These are phyloP conservation scores for Fonsecaea pedrosoi DNA, from an alignment of 2,329 filamentous ascomycete species.

Conservation along the genomic window DNA sequence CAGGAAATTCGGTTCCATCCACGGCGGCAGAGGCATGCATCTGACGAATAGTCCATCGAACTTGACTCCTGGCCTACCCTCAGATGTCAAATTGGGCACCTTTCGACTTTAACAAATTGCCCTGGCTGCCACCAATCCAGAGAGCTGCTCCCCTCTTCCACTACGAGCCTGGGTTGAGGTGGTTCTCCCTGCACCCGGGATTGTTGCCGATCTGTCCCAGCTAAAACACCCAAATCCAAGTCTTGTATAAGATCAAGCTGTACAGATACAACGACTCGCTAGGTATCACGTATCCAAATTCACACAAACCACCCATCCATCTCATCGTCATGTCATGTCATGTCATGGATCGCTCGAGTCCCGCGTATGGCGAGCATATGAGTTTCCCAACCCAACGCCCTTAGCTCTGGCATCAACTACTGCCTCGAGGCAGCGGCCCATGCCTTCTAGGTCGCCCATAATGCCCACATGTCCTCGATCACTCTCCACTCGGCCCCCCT, in stretches of 20 bases:
- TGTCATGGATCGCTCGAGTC: slow-evolving; percentile 10
- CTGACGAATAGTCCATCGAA: no score
- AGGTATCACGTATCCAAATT: slow-evolving; percentile 2
- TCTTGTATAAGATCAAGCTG: not conserved
- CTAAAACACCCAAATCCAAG: not conserved
- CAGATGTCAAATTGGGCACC: no score
- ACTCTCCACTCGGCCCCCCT: slow-evolving; percentile 75
- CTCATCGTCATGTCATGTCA: not conserved
- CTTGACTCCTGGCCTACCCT: no score
- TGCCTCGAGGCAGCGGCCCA: slow-evolving; percentile 75
- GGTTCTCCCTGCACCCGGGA: no score
- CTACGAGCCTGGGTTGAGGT: no score
- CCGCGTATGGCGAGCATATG: slow-evolving; percentile 6
- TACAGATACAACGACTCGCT: not conserved
- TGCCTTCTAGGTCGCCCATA: slow-evolving; percentile 80
- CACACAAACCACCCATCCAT: not conserved
- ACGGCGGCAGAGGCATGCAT: no score
- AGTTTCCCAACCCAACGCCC: slow-evolving; percentile 71
- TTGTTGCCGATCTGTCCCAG: no score
- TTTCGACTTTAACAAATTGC: no score
- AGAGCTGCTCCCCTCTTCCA: no score
- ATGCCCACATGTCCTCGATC: slow-evolving; percentile 88
- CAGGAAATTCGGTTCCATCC: no score
- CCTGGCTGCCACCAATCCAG: no score
- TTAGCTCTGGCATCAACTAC: slow-evolving; percentile 70